Base-by-base conservation (phyloP, 106 monocot species). In the Apostasia ramifera region DNA sequence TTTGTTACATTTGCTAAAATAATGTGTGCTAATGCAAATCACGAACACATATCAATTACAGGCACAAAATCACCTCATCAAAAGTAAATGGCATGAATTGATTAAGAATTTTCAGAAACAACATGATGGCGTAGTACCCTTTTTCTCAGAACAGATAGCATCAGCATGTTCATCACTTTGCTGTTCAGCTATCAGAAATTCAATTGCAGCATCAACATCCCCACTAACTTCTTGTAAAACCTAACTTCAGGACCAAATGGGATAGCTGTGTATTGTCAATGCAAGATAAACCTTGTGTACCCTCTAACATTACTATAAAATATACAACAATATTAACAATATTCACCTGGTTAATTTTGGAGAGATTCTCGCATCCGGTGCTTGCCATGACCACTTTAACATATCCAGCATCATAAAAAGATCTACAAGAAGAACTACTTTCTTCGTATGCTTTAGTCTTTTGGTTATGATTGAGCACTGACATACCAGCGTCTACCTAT, bases 131-230 rank as follows among this genome's bases (percentile, higher is more conserved):
- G 50, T 8, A 4, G 50, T 50, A 50, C 50, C 50, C 6, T 5
- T 5, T 5, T 50, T 50, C 50, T 50, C 50, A 4, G 50, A 50
- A 50, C 4, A 4, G 6, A 50, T 8, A 50, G 50, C 4, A 50
- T 50, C 8, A 50, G 4, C 50, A 50, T 50, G 4, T 50, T 50
- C 72, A 63, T 54, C 63, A 43, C 56, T 63, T 49, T 80, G 66
- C 63, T 76, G 72, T 63, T 89, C 93, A 45, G 86, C 89, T 66
- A 94, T 84, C 59, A 94, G 47, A 77, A 76, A 94, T 63, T 94
- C 93, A 73, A 94, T 87, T 70, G 93, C 89, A 70, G 89, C 81
- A 80, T 89, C 89, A 71, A 77, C 78, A 86, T 90, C 86, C 53
- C 84, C 89, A 66, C 69, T 61, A 66, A 94, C 84, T 46, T 94